These are phyloP conservation scores for Dipteronia sinensis DNA, from an alignment of 345 rosid species.

Conservation along the genomic window DNA sequence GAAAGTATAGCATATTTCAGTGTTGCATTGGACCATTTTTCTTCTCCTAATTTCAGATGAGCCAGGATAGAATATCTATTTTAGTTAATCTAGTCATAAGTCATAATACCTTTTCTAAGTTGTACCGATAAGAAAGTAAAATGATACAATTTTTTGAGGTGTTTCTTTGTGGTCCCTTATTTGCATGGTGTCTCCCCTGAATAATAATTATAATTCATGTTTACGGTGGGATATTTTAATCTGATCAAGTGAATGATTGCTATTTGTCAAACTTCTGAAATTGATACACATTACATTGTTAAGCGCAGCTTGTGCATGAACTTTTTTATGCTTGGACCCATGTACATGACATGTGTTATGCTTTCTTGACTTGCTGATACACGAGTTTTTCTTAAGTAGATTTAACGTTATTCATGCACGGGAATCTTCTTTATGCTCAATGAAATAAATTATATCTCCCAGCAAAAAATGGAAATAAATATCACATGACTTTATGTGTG, in stretches of 20 bases:
- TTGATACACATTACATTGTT: not conserved
- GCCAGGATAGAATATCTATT: not conserved
- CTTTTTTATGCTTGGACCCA: not conserved
- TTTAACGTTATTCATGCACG: no score
- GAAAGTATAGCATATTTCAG: not conserved
- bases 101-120: not conserved
- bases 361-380: not conserved
- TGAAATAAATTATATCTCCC: not conserved
- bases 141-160: not conserved
- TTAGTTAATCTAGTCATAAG: not conserved
- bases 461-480: not conserved
- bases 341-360: not conserved
- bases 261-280: not conserved
- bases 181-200: not conserved
- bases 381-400: not conserved
- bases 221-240: not conserved
- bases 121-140: not conserved
- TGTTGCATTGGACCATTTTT: not conserved
- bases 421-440: not conserved
- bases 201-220: not conserved
- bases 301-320: not conserved
- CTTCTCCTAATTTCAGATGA: not conserved
- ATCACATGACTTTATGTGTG: slow-evolving; percentile 5
- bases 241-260: not conserved
- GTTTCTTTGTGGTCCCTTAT: not conserved